Conservation (phyloP, 768 basidiomycete genomes). For the Phlebiopsis gigantea region DNA sequence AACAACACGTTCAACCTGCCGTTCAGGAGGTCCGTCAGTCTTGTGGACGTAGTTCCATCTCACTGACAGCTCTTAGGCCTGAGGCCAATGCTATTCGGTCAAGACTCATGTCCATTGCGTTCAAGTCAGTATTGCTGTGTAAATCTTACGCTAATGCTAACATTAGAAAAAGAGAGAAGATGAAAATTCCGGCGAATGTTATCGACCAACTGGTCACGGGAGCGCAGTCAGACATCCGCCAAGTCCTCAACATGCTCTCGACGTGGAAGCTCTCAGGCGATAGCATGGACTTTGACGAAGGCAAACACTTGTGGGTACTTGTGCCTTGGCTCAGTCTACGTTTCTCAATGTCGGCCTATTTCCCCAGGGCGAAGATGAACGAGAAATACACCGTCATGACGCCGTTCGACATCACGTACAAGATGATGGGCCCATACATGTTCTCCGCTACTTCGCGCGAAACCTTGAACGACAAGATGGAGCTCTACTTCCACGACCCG, state of each 20-base stretch:
- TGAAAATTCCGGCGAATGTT: conserved; percentile 89
- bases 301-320: conserved; percentile 78
- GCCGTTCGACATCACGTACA: conserved; percentile 88
- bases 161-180: conserved; percentile 61
- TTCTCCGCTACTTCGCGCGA: conserved; percentile 80
- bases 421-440: conserved; percentile 85
- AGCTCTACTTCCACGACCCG: conserved; percentile 95
- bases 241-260: conserved; percentile 96
- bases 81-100: conserved; percentile 73
- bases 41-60: not conserved
- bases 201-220: conserved; percentile 88
- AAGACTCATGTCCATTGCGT: conserved; percentile 80
- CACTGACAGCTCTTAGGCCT: conserved; percentile 47
- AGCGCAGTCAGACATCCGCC: conserved; percentile 93
- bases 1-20: conserved; percentile 66
- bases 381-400: conserved; percentile 89
- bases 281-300: conserved; percentile 86
- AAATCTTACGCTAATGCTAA: not conserved
- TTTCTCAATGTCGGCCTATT: not conserved
- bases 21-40: conserved; percentile 73
- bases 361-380: conserved; percentile 71
- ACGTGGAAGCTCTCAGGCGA: conserved; percentile 88
- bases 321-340: not conserved
- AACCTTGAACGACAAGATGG: conserved; percentile 87
- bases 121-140: conserved; percentile 57